A percentile compares a stretch with the other conserved stretches of the same genome.
These are phyloP conservation scores for Mucor velutinosus DNA, from an alignment of 371 early-diverging fungal species.

Conservation along the genomic window DNA sequence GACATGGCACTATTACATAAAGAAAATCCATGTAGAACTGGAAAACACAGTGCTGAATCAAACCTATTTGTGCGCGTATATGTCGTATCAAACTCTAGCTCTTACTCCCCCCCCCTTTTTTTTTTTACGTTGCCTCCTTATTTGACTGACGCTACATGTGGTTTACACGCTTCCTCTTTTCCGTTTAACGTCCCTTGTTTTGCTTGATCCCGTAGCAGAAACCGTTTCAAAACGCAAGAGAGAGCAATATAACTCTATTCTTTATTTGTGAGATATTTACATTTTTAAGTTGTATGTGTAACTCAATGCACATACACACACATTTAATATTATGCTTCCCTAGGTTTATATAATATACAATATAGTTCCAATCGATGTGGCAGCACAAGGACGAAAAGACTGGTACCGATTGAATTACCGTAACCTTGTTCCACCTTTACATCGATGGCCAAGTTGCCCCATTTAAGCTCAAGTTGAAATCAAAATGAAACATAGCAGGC, in stretches of 20 bases:
- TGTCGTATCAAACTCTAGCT: background rate
- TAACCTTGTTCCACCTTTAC: background rate
- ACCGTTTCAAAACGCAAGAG: background rate
- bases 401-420: constrained; percentile 4
- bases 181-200: constrained; percentile 1
- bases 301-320: constrained; percentile 6
- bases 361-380: background rate
- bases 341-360: background rate
- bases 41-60: background rate
- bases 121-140: background rate
- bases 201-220: background rate
- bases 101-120: background rate
- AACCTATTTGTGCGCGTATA: background rate
- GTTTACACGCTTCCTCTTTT: constrained; percentile 7
- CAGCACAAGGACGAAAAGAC: background rate
- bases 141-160: constrained; percentile 8
- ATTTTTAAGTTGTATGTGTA: constrained; percentile 10
- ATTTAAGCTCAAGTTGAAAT: background rate
- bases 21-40: background rate
- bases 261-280: constrained; percentile 13
- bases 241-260: background rate
- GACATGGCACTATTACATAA: background rate
- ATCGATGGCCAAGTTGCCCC: background rate
- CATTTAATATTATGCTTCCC: background rate
- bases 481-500: background rate